Evolutionary conservation across 805 yeast genomes (phyloP), one percentile per base, ranked within the genome.

Genomic region (Maudiozyma turicensis): DNA sequence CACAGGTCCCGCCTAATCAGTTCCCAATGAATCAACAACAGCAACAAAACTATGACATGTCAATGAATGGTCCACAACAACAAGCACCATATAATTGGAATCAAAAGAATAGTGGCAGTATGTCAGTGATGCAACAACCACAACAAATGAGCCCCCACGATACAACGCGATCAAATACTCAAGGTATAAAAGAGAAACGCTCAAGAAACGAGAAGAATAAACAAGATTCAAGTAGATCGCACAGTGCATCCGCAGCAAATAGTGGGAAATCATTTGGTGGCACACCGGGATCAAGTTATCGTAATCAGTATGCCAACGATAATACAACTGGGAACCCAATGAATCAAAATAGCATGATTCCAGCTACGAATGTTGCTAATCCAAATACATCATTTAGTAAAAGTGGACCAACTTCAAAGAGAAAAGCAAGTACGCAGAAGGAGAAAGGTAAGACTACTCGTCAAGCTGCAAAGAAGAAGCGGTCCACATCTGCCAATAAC

Each of bases 401-500:
- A 29, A n/a, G 6, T 40, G 31, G n/a, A 3, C 33, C 33, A 13
- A 9, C 30, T 26, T 8, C 43, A 1, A 34, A 20, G 20, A 34
- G 28, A 9, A 46, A 46, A 38, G 34, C 43, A 30, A 2, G n/a
- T 8, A 11, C 38, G 1, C 14, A 20, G 11, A 47, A 47, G 8
- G 49, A 47, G 3, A 47, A 47, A 20, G 13, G 40, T 1, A 46
- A 46, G 15, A 5, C 33, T 5, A 20, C 30, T 6, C 37, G 46
- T 30, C 45, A 37, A 14, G 8, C 49, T 31, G 28, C 32, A 3
- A 47, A 43, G 29, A 47, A 40, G 42, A 47, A 43, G 13, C 42
- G 49, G 15, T 39, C 48, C n/a, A 33, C 30, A 26, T 11, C 14
- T 11, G 6, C 42, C 3, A 39, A 28, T 30, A 29, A 14, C 35